Evolutionary conservation across 2,329 filamentous ascomycete species (phyloP).

Genomic region (Aspergillus unguis): DNA sequence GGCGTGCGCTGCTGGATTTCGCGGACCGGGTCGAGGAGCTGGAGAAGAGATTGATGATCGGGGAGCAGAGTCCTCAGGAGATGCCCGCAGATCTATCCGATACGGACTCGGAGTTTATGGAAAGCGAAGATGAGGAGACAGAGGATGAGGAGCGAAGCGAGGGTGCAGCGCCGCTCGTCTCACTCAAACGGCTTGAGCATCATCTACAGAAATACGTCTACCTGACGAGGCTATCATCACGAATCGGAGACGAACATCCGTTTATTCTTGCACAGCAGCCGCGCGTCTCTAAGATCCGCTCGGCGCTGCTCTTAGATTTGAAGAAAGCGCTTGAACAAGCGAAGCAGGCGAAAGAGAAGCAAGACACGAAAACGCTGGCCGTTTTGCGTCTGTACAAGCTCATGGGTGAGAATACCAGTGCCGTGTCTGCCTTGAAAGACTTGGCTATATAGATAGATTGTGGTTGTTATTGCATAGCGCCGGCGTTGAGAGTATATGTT

Average conservation of each 20-base stretch:
- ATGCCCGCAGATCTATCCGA: conserved; percentile 24
- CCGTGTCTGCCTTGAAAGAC: conserved; percentile 55
- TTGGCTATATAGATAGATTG: conserved; percentile 29
- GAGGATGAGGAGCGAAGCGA: conserved; percentile 43
- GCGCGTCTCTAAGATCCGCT: conserved; percentile 56
- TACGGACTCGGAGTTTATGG: conserved; percentile 35
- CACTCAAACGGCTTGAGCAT: conserved; percentile 49
- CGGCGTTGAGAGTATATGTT: conserved; percentile 38
- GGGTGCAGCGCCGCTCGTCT: conserved; percentile 30
- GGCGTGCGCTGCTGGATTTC: conserved; percentile 48
- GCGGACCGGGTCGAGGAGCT: conserved; percentile 55
- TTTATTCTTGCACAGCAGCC: conserved; percentile 59
- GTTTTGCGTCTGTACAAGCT: conserved; percentile 60
- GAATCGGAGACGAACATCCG: conserved; percentile 57
- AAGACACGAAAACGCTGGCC: conserved; percentile 48
- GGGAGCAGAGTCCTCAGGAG: conserved; percentile 27
- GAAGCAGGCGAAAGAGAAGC: conserved; percentile 35
- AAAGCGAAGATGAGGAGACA: conserved; percentile 27
- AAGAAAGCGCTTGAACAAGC: conserved; percentile 61
- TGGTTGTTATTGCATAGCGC: conserved; percentile 39
- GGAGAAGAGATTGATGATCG: conserved; percentile 67
- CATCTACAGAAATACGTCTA: conserved; percentile 59
- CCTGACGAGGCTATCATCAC: conserved; percentile 50
- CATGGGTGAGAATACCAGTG: conserved; percentile 59
- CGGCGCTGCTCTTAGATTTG: conserved; percentile 63